A percentile compares a stretch with the other conserved stretches of the same genome.
Conservation (phyloP, 495 filamentous ascomycete species). For the Penicillium angulare region DNA sequence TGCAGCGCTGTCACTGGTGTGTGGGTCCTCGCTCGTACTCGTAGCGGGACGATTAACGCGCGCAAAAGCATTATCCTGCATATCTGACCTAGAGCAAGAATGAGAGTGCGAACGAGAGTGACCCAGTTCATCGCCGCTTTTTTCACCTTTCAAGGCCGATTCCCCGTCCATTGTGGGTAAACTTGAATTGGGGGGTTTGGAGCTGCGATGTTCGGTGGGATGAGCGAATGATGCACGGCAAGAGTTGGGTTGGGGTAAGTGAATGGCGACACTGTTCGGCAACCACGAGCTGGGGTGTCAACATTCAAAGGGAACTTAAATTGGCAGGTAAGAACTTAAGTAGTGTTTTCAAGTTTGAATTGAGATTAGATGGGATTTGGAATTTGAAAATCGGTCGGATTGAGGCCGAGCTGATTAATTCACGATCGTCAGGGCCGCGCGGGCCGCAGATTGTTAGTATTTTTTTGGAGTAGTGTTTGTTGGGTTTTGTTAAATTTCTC, state of each 20-base stretch:
- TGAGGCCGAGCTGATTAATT: constrained; percentile 23
- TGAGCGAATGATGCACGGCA: neutral
- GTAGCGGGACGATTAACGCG: constrained; percentile 30
- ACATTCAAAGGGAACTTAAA: neutral
- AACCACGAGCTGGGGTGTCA: neutral
- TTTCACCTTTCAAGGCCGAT: neutral
- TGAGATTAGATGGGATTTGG: neutral
- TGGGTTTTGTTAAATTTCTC: neutral
- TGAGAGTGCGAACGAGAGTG: neutral
- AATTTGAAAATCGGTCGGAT: neutral
- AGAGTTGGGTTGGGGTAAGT: neutral
- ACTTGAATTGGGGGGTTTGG: neutral
- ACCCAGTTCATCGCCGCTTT: neutral
- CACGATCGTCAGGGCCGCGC: neutral
- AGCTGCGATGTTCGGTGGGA: too few relatives aligned
- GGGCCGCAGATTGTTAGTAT: constrained; percentile 1
- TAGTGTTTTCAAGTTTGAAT: neutral
- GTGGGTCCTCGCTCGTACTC: neutral
- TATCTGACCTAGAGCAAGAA: constrained; percentile 1
- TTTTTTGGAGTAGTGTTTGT: neutral
- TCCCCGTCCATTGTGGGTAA: neutral
- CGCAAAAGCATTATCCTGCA: constrained; percentile 10
- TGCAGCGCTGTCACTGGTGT: neutral
- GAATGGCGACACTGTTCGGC: neutral
- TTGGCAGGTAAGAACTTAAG: neutral